Conservation (phyloP, 2,329 filamentous ascomycete genomes). For the Conoideocrella luteorostrata region DNA sequence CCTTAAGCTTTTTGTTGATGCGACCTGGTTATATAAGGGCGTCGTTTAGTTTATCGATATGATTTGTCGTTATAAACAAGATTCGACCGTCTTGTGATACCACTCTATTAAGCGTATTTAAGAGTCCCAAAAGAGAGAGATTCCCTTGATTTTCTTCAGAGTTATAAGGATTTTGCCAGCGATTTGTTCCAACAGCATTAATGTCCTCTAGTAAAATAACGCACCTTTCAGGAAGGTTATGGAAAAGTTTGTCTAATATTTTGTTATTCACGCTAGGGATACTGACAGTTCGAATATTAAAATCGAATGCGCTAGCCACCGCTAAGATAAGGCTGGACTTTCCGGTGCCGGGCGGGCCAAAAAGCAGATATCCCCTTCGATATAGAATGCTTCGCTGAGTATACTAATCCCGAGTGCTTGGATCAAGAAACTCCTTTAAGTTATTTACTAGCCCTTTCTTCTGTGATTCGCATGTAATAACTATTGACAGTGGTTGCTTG, state of each 20-base stretch:
- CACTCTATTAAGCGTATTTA: not conserved
- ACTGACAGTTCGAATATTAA: constrained; percentile 44
- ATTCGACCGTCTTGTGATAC: not conserved
- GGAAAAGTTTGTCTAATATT: constrained; percentile 43
- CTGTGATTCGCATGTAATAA: not conserved
- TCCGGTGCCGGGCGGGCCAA: constrained; percentile 57
- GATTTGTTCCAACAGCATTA: constrained; percentile 29
- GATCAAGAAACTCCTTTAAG: constrained; percentile 1
- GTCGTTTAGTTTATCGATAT: not conserved
- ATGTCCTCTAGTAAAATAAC: constrained; percentile 51
- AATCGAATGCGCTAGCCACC: constrained; percentile 42
- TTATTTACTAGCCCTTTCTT: constrained; percentile 1
- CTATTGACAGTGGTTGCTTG: not conserved
- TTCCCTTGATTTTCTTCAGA: not conserved
- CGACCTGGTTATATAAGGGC: not conserved
- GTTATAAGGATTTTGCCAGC: not conserved
- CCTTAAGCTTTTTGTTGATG: not conserved
- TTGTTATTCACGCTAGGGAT: constrained; percentile 45
- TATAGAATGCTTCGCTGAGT: constrained; percentile 23
- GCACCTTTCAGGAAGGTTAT: constrained; percentile 44
- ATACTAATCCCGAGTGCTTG: constrained; percentile 1
- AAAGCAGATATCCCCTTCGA: constrained; percentile 52
- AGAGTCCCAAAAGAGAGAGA: not conserved
- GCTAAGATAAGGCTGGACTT: constrained; percentile 52
- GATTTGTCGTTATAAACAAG: not conserved